Evolutionary conservation across 345 rosid genomes (phyloP), one percentile per base, ranked within the genome.

Genomic region (Lumnitzera racemosa): DNA sequence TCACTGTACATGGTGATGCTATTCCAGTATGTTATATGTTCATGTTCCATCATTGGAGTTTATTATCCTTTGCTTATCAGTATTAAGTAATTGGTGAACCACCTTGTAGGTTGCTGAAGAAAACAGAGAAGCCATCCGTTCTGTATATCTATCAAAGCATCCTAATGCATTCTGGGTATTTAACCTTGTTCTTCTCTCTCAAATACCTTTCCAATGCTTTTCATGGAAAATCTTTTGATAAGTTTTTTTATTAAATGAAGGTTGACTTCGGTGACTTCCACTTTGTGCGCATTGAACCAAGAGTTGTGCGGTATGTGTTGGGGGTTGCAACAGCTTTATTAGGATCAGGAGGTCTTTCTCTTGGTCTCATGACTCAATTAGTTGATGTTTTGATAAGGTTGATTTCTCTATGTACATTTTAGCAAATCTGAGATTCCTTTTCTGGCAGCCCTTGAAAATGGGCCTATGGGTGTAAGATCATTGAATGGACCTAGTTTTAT

Each of bases 231-330:
- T 46, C 53, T 47, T 52, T 49, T 56, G 24, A 47, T 63, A 58
- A 56, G 52, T 49, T 58, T 43, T 57, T 15, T 23, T 25, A 62
- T 71, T 27, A 59, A 47, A 61, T 61, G 58, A 78, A 92, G 98
- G 97, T 92, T 74, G 98, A 92, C 76, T 92, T 92, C 36, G 96
- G 96, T 53, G 99, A 92, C 81, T 92, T 89, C 74, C 88, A 84
- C 67, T 92, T 92, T 70, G 53, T 89, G 72, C 80, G 80, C 24
- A 80, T 92, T 24, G 85, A 85, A 77, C 97, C 99, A 27, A 92
- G 79, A 65, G 77, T 75, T 56, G 89, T 89, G 67, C 76, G 90
- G 67, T 94, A 81, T 70, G 91, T 92, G 5, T 89, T 96, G 48
- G 99, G 97, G 57, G 81, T 86, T 58, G 97, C 97, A 58, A 82